Percentiles rank a stretch among this genome's conserved stretches.
Conservation (phyloP, 495 filamentous ascomycete genomes). For the Neurospora discreta region DNA sequence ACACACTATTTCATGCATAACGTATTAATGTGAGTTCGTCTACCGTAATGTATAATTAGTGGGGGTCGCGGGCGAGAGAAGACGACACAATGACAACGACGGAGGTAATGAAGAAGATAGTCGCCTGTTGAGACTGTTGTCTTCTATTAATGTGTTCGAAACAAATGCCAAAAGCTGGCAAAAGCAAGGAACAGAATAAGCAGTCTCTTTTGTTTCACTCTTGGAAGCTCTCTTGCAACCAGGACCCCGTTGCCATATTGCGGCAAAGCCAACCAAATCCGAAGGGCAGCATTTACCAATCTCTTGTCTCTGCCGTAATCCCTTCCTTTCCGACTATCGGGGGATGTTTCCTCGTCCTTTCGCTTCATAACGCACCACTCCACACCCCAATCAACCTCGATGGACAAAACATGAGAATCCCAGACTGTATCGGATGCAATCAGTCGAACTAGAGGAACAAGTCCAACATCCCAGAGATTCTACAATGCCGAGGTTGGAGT, state of each 20-base stretch:
- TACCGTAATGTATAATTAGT: not conserved
- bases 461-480: not conserved
- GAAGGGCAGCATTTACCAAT: not conserved
- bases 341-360: not conserved
- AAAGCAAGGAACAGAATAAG: not conserved
- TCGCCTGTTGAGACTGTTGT: not conserved
- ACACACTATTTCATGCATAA: not conserved
- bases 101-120: not conserved
- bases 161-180: not conserved
- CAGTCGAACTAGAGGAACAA: not conserved
- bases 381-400: not conserved
- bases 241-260: not conserved
- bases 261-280: not conserved
- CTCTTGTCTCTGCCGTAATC: not conserved
- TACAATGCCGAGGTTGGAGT: not conserved
- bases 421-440: not conserved
- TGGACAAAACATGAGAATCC: not conserved
- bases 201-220: not conserved
- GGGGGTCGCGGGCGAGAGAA: not conserved
- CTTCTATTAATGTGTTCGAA: not conserved
- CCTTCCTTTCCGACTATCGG: not conserved
- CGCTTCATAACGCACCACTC: not conserved
- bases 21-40: not conserved
- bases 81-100: not conserved
- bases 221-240: not conserved